Evolutionary conservation across 140 eudicot species (phyloP), one percentile per base, ranked within the genome.

Genomic region (Ambrosia hybrid): DNA sequence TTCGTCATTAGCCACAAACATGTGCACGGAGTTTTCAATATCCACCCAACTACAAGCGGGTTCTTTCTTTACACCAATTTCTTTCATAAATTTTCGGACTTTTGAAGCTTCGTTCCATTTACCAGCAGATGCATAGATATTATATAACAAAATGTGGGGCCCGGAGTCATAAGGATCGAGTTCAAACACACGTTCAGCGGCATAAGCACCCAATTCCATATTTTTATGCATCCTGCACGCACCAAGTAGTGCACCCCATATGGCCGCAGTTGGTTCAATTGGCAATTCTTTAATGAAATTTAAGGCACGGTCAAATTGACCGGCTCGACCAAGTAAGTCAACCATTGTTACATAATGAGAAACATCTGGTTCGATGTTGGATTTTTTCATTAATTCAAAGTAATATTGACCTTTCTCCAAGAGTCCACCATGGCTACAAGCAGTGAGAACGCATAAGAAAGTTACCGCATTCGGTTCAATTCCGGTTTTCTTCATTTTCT

Each of bases 21-120:
- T 71, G 51, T 92, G 96, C 51, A 92, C 88, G 3, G 76, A 74
- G 59, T 85, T 89, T 73, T 83, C 92, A n/a, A 92, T 83, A 68
- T 92, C 98, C 58, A 92, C 90, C 98, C 98, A 92, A 79, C 98
- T 92, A 66, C 92, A 87, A 57, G 96, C 96, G 10, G 96, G 98
- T 61, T 89, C 98, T 61, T 89, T 92, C 49, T 84, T 89, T 1
- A 85, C 87, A 2, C 95, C 88, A 39, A 73, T 79, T 53, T 87
- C 85, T 53, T 84, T 83, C 96, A 87, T 89, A 75, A 73, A 78
- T 73, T 82, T 85, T 73, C 95, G 66, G 48, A 85, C 95, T 83
- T 82, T 82, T 14, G 95, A 95, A 72, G 91, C 96, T 17, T 89
- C 95, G 9, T 26, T 59, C 83, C 83, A 81, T 61, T 83, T 83